These are phyloP conservation scores for Lactifluus pinguis DNA, from an alignment of 768 basidiomycete genomes.

Conservation along the genomic window DNA sequence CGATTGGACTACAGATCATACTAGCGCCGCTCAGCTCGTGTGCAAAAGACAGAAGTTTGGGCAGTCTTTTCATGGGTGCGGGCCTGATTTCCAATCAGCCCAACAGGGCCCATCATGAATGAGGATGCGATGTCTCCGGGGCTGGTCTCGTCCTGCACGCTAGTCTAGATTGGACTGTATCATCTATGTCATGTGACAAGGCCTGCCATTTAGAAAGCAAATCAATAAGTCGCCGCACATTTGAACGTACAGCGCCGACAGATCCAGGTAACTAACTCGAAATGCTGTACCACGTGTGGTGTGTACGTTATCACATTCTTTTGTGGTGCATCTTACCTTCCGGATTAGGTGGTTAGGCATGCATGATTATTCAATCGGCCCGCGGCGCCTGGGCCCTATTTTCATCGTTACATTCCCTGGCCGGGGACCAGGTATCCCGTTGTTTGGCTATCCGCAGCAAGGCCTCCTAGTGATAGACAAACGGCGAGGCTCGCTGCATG, in stretches of 20 bases:
- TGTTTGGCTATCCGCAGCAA: slow-evolving; percentile 1
- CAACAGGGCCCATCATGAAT: background rate
- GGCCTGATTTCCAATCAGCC: background rate
- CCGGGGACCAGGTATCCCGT: slow-evolving; percentile 2
- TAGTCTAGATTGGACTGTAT: background rate
- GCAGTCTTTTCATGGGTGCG: background rate
- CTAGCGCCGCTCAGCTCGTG: background rate
- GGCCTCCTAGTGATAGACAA: background rate
- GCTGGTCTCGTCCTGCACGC: background rate
- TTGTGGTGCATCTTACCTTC: background rate
- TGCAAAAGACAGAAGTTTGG: background rate
- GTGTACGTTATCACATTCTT: background rate
- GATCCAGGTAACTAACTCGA: background rate
- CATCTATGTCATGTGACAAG: background rate
- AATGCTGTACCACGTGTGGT: background rate
- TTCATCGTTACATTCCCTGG: background rate
- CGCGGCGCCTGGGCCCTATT: background rate
- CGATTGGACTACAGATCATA: too few relatives aligned
- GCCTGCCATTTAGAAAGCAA: background rate
- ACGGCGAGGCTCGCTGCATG: background rate
- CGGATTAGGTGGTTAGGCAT: background rate
- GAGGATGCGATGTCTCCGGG: background rate
- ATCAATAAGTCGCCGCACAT: background rate
- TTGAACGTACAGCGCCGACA: background rate
- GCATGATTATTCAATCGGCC: background rate